Evolutionary conservation across 2,329 filamentous ascomycete genomes (phyloP).

Genomic region (Fusarium brachygibbosum): DNA sequence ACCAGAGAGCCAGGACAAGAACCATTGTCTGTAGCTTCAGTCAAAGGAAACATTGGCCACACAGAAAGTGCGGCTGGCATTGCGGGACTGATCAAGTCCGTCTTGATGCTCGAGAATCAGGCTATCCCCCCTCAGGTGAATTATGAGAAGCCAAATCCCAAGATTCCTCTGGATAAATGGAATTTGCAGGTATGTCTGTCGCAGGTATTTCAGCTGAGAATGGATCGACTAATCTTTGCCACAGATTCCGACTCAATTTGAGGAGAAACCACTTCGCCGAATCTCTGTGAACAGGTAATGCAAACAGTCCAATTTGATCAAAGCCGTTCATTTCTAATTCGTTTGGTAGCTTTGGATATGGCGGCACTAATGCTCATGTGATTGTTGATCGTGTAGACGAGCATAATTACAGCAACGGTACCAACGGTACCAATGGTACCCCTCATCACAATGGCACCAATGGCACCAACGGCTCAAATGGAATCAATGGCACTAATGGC

Average conservation of each 20-base stretch:
- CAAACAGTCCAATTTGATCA: not conserved
- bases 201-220: too few species aligned
- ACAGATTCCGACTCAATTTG: constrained; percentile 1
- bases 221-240: not conserved
- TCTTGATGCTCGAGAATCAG: constrained; percentile 1
- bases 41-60: constrained; percentile 6
- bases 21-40: constrained; percentile 1
- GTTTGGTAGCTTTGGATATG: constrained; percentile 44
- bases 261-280: constrained; percentile 1
- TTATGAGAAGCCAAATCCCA: constrained; percentile 45
- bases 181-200: constrained; percentile 3
- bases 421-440: not conserved
- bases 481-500: not conserved
- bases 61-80: constrained; percentile 18
- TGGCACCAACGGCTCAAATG: not conserved
- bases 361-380: constrained; percentile 49
- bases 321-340: not conserved
- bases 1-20: not conserved
- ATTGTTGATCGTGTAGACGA: constrained; percentile 39
- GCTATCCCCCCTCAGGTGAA: not conserved
- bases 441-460: not conserved
- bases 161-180: constrained; percentile 43
- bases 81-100: not conserved
- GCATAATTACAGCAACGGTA: not conserved
- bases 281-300: constrained; percentile 28